These are phyloP conservation scores for Aspergillus neoniger DNA, from an alignment of 2,329 filamentous ascomycete genomes.

Conservation along the genomic window DNA sequence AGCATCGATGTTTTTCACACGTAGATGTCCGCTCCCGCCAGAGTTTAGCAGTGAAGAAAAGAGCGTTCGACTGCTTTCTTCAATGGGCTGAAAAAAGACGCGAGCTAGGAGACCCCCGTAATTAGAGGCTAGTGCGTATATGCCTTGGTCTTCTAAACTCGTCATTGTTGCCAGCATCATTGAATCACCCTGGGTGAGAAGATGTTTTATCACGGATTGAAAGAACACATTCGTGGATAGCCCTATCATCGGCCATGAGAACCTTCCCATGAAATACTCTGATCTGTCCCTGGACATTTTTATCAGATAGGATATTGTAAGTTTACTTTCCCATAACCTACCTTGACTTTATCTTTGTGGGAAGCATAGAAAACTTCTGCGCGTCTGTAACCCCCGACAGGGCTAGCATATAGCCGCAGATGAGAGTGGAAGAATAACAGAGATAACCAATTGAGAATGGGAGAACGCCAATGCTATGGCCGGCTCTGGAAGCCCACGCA, in stretches of 20 bases:
- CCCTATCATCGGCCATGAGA: slow-evolving; percentile 69
- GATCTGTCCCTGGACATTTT: slow-evolving; percentile 28
- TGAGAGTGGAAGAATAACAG: slow-evolving; percentile 68
- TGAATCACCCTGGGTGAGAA: slow-evolving; percentile 92
- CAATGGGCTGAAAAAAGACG: slow-evolving; percentile 89
- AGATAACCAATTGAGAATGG: slow-evolving; percentile 89
- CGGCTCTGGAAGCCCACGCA: slow-evolving; percentile 59
- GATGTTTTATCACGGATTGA: slow-evolving; percentile 86
- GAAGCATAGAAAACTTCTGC: slow-evolving; percentile 70
- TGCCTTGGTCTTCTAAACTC: slow-evolving; percentile 77
- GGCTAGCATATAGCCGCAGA: slow-evolving; percentile 68
- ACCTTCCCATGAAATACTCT: slow-evolving; percentile 59
- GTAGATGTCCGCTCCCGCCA: slow-evolving; percentile 20
- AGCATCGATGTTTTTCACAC: slow-evolving; percentile 22
- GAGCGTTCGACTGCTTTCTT: slow-evolving; percentile 87
- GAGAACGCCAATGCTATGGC: slow-evolving; percentile 68
- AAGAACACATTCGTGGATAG: slow-evolving; percentile 81
- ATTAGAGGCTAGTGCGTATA: slow-evolving; percentile 91
- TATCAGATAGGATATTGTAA: slow-evolving; percentile 10
- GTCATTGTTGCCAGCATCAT: slow-evolving; percentile 80
- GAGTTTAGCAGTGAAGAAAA: slow-evolving; percentile 76
- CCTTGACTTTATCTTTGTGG: slow-evolving; percentile 46
- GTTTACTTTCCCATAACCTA: slow-evolving; percentile 28
- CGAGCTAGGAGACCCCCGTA: slow-evolving; percentile 88
- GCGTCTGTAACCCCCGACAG: slow-evolving; percentile 58